Evolutionary conservation across 2,329 filamentous ascomycete species (phyloP).

Genomic region (Aureobasidium namibiae): DNA sequence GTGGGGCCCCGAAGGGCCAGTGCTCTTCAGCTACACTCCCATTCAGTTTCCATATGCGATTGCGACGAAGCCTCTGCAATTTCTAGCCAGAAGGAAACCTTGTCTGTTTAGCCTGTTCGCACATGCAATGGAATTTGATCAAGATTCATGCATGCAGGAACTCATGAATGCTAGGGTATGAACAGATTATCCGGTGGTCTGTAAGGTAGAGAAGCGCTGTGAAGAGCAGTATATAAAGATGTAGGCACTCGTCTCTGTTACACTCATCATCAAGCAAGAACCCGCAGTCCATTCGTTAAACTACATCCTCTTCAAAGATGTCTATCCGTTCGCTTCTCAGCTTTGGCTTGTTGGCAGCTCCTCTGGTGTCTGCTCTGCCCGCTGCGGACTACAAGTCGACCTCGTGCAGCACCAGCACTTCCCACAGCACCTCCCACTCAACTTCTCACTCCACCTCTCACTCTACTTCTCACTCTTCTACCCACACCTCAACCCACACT

Average conservation of each 20-base stretch:
- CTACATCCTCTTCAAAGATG: background rate
- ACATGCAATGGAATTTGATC: background rate
- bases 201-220: background rate
- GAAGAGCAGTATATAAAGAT: slow-evolving; percentile 2
- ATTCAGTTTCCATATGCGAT: background rate
- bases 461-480: background rate
- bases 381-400: slow-evolving; percentile 8
- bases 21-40: background rate
- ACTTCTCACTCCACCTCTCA: background rate
- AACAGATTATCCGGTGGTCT: slow-evolving; percentile 4
- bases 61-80: background rate
- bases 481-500: background rate
- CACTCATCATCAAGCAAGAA: slow-evolving; percentile 1
- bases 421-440: background rate
- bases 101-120: slow-evolving; percentile 6
- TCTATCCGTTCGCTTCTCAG: slow-evolving; percentile 12
- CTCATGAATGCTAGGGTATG: background rate
- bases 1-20: slow-evolving; percentile 5
- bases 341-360: slow-evolving; percentile 8
- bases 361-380: slow-evolving; percentile 5
- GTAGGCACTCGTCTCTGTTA: background rate
- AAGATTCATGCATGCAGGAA: background rate
- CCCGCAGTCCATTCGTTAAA: slow-evolving; percentile 1
- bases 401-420: slow-evolving; percentile 11
- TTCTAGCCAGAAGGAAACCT: background rate